phyloP scores from a whole-genome alignment of 75 land plant genomes.

The Sequoia sempervirens region DNA sequence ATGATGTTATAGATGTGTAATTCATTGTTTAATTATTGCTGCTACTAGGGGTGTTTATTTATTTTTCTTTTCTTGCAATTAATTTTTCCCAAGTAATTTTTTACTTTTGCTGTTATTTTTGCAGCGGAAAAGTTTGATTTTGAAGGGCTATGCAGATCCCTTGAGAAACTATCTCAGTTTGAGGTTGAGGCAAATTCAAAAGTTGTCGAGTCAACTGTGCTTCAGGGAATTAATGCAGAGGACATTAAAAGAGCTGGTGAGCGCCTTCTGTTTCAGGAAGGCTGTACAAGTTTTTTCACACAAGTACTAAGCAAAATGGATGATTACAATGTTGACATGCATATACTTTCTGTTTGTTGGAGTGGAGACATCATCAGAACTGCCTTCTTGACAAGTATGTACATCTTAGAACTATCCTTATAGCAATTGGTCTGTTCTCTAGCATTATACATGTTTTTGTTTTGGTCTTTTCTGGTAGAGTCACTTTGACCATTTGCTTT shows the following conservation, averaged over 20 bases:
- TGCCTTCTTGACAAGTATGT: constrained; percentile 66
- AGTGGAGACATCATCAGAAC: constrained; percentile 73
- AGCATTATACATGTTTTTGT: not conserved
- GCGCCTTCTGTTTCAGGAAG: constrained; percentile 65
- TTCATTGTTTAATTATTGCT: not conserved
- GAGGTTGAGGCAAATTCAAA: constrained; percentile 68
- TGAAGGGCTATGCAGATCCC: constrained; percentile 46
- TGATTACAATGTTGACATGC: constrained; percentile 34
- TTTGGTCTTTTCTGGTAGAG: not conserved
- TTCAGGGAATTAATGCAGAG: constrained; percentile 67
- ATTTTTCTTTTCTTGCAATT: not conserved
- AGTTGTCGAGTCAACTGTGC: constrained; percentile 57
- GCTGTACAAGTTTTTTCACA: constrained; percentile 64
- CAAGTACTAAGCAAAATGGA: constrained; percentile 29
- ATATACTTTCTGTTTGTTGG: constrained; percentile 85
- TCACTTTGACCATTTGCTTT: not conserved
- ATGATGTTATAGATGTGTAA: not conserved
- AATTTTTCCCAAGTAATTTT: not conserved
- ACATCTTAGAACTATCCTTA: not conserved
- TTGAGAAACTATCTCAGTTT: constrained; percentile 70
- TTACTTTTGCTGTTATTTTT: constrained; percentile 7
- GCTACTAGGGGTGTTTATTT: not conserved
- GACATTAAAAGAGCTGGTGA: constrained; percentile 67
- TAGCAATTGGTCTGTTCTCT: not conserved
- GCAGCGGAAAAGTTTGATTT: constrained; percentile 33